A percentile compares a stretch with the other conserved stretches of the same genome.
These are phyloP conservation scores for Suillus hirtellus DNA, from an alignment of 768 basidiomycete species.

Conservation along the genomic window DNA sequence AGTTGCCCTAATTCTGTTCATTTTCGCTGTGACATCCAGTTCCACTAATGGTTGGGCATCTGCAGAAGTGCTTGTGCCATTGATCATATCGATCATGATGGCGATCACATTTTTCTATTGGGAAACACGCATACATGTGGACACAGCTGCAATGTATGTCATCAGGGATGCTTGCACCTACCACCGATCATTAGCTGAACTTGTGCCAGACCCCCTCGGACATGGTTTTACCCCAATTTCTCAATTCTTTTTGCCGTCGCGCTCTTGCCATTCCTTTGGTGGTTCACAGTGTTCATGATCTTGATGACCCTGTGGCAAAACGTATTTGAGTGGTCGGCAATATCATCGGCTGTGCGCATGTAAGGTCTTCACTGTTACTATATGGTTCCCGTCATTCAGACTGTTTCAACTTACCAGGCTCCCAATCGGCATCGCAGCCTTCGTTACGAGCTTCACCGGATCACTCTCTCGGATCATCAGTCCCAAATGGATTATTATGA, in stretches of 20 bases:
- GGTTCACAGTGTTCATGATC: conserved; percentile 34
- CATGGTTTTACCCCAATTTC: conserved; percentile 45
- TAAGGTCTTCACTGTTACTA: conserved; percentile 20
- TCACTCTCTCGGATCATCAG: conserved; percentile 36
- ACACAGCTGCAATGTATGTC: conserved; percentile 45
- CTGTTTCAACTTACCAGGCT: conserved; percentile 28
- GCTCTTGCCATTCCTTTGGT: conserved; percentile 44
- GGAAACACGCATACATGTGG: conserved; percentile 42
- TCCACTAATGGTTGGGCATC: conserved; percentile 51
- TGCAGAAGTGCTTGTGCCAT: conserved; percentile 44
- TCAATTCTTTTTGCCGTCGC: conserved; percentile 39
- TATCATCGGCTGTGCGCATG: conserved; percentile 43
- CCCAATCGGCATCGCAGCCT: conserved; percentile 42
- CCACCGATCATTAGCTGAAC: conserved; percentile 1
- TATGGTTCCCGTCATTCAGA: conserved; percentile 9
- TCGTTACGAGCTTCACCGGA: conserved; percentile 41
- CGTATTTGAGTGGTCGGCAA: conserved; percentile 42
- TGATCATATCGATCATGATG: conserved; percentile 46
- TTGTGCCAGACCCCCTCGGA: conserved; percentile 38
- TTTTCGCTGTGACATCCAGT: conserved; percentile 47
- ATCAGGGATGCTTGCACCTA: neutral
- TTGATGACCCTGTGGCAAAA: conserved; percentile 43
- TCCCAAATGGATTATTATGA: conserved; percentile 48
- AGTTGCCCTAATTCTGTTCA: conserved; percentile 35
- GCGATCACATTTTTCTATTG: conserved; percentile 49